Evolutionary conservation across 2,329 filamentous ascomycete genomes (phyloP).

Genomic region (Zymoseptoria crescenta): DNA sequence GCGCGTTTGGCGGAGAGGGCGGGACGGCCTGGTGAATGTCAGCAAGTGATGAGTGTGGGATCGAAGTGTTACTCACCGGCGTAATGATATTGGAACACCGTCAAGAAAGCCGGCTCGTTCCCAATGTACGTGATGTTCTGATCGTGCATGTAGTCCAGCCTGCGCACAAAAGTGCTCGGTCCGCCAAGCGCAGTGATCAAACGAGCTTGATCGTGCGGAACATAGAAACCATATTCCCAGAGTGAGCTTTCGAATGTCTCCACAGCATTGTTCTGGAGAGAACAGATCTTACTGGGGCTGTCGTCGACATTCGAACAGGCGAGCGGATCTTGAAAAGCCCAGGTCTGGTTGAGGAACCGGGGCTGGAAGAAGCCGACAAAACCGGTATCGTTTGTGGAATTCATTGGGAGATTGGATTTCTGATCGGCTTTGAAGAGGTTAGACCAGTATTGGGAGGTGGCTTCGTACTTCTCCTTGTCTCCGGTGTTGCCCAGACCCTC

Average conservation of each 20-base stretch:
- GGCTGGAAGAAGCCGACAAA: constrained; percentile 63
- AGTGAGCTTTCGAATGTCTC: constrained; percentile 66
- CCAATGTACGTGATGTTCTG: constrained; percentile 49
- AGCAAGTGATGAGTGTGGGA: background rate
- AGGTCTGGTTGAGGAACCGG: constrained; percentile 42
- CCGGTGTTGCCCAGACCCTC: constrained; percentile 34
- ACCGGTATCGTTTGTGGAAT: constrained; percentile 40
- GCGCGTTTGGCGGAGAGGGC: constrained; percentile 31
- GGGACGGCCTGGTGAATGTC: constrained; percentile 20
- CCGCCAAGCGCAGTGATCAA: constrained; percentile 51
- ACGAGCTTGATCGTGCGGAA: constrained; percentile 52
- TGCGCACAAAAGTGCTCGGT: constrained; percentile 44
- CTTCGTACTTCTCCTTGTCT: constrained; percentile 38
- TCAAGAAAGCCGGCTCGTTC: constrained; percentile 51
- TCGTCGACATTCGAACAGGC: constrained; percentile 36
- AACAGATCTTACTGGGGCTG: constrained; percentile 29
- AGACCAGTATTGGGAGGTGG: constrained; percentile 55
- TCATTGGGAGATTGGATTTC: constrained; percentile 40
- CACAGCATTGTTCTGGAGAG: constrained; percentile 41
- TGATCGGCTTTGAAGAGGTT: constrained; percentile 57
- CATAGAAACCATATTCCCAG: constrained; percentile 63
- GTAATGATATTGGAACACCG: constrained; percentile 35
- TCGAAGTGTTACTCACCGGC: constrained; percentile 17
- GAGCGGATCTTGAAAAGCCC: constrained; percentile 46
- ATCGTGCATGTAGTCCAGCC: constrained; percentile 56